Evolutionary conservation across 129 eudicot genomes (phyloP).

Genomic region (Lactuca saligna): DNA sequence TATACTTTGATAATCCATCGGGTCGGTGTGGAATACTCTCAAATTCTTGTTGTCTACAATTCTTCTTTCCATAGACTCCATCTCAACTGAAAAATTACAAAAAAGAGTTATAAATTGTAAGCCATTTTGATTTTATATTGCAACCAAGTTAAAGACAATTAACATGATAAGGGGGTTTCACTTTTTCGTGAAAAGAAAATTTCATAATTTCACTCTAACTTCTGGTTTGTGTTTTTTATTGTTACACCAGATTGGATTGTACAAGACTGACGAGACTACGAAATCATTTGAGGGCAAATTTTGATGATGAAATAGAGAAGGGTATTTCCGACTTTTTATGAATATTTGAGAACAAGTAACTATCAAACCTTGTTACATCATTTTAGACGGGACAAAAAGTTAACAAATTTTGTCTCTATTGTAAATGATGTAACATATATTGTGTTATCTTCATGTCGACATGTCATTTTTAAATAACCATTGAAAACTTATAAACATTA

Average conservation of each 20-base stretch:
- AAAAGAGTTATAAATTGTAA: neutral
- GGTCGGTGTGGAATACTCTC: conserved; percentile 58
- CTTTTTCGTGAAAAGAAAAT: neutral
- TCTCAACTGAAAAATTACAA: conserved; percentile 38
- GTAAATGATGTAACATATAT: neutral
- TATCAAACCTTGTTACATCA: neutral
- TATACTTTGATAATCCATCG: conserved; percentile 80
- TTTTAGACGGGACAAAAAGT: neutral
- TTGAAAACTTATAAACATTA: neutral
- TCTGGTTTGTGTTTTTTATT: too few relatives aligned
- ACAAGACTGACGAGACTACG: neutral
- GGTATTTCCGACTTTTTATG: too few relatives aligned
- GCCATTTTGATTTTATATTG: neutral
- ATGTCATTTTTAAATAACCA: neutral
- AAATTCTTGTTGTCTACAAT: conserved; percentile 29
- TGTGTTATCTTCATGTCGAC: too few relatives aligned
- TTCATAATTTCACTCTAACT: neutral
- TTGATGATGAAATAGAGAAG: neutral
- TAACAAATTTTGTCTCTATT: too few relatives aligned
- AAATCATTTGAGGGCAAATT: too few relatives aligned
- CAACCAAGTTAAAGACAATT: neutral
- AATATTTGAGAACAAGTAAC: neutral
- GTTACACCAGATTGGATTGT: neutral
- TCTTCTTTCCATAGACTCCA: conserved; percentile 27
- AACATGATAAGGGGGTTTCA: neutral